These are phyloP conservation scores for Neurospora africana DNA, from an alignment of 495 filamentous ascomycete genomes.

Conservation along the genomic window DNA sequence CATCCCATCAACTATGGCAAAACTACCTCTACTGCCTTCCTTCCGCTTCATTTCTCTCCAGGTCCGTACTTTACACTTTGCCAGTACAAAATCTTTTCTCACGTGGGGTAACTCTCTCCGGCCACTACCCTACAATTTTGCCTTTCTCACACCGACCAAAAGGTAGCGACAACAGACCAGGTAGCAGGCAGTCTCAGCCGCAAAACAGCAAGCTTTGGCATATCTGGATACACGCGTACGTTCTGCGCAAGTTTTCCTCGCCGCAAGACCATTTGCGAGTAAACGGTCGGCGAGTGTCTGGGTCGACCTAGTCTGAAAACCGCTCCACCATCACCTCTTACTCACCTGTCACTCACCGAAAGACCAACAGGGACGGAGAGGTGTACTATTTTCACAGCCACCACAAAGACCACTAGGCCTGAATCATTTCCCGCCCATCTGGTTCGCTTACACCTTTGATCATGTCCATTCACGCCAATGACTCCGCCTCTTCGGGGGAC, in stretches of 20 bases:
- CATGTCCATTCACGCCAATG: constrained; percentile 5
- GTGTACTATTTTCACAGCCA: constrained; percentile 5
- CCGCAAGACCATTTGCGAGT: background rate
- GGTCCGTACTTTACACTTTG: background rate
- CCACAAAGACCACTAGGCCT: background rate
- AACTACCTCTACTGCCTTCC: background rate
- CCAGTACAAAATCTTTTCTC: background rate
- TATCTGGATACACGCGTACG: background rate
- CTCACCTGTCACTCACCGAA: background rate
- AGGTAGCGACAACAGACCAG: background rate
- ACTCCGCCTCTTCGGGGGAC: background rate
- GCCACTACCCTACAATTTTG: background rate
- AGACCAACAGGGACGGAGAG: background rate
- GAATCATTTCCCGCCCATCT: background rate
- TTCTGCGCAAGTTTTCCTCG: background rate
- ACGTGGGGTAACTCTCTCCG: background rate
- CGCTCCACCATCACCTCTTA: background rate
- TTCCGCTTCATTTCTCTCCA: background rate
- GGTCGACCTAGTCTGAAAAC: background rate
- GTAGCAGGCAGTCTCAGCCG: background rate
- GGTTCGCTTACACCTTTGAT: background rate
- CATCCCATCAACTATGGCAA: background rate
- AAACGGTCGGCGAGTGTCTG: background rate
- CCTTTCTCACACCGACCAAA: background rate
- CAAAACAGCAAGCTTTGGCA: background rate